Evolutionary conservation across 148 eudicot genomes (phyloP).

Genomic region (Linanthus parryae): DNA sequence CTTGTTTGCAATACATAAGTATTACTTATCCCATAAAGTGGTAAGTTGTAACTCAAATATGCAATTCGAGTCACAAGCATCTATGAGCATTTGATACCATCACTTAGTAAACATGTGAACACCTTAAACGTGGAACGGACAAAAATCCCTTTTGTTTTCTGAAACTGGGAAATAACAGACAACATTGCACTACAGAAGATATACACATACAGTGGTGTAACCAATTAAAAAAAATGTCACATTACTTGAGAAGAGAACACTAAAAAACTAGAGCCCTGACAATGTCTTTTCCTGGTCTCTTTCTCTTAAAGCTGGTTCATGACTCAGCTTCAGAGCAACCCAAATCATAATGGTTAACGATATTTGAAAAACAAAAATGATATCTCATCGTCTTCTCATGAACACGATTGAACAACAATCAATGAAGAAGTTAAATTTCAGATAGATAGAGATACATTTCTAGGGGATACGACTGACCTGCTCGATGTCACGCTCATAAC

Average conservation of each 20-base stretch:
- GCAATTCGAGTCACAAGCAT: not conserved
- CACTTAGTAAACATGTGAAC: too few relatives aligned
- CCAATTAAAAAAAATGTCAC: not conserved
- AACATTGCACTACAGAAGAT: too few relatives aligned
- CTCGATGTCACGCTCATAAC: conserved; percentile 73
- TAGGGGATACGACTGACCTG: too few relatives aligned
- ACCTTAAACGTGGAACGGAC: not conserved
- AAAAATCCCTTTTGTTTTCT: not conserved
- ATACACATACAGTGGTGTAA: not conserved
- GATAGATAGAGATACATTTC: conserved; percentile 12
- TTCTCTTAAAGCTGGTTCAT: too few relatives aligned
- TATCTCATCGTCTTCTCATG: not conserved
- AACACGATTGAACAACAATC: not conserved
- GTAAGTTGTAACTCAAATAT: not conserved
- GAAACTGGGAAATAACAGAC: not conserved
- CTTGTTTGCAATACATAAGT: not conserved
- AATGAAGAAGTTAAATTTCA: not conserved
- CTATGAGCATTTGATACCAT: not conserved
- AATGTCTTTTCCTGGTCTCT: too few relatives aligned
- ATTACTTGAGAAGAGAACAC: too few relatives aligned
- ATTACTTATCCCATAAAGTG: not conserved
- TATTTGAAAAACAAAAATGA: too few relatives aligned
- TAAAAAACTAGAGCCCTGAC: too few relatives aligned
- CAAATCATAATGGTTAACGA: too few relatives aligned
- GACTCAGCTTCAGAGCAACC: too few relatives aligned